Evolutionary conservation across 352 stramenopile genomes (phyloP), one percentile per base, ranked within the genome.

Genomic region (Blastocystis sp.): DNA sequence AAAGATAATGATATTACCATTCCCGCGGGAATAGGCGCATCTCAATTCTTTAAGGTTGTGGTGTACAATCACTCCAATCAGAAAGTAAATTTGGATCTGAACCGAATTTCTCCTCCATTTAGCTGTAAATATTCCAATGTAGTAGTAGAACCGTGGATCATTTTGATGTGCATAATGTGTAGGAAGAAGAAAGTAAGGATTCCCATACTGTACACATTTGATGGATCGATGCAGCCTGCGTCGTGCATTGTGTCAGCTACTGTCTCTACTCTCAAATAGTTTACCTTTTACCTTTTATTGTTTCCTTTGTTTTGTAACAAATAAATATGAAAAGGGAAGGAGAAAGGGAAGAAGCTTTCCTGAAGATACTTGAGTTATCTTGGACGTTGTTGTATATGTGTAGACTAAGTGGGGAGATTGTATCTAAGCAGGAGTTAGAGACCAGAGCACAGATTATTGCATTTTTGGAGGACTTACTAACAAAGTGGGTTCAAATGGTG

Each of bases 101-200:
- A 68, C 39, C 73, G 24, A n/a, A 11, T 85, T 30, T 50, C 50
- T n/a, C 30, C 73, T 1, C 73, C 73, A 30, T 85, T 85, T 55
- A 45, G n/a, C 16, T 85, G 73, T 30, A 43, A 59, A 24, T 68
- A 68, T 69, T 37, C 20, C 24, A 39, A 85, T 30, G 47, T 65
- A 5, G 47, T 85, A 3, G 47, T 85, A 18, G 43, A 64, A 66
- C 73, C 73, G 73, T 85, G 50, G 20, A 8, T 11, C 11, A 26
- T 68, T 20, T 5, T 9, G 39, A 30, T 16, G 16, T 30, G 6
- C 5, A 18, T 85, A 26, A 85, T 66, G n/a, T 2, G 5, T 85
- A 85, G 73, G 56, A 85, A 45, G 34, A 85, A 62, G 47, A 85
- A 85, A 43, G 73, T 50, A 16, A 41, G 54, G n/a, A 85, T 85